Evolutionary conservation across 345 rosid genomes (phyloP).

Genomic region (Salix exigua): DNA sequence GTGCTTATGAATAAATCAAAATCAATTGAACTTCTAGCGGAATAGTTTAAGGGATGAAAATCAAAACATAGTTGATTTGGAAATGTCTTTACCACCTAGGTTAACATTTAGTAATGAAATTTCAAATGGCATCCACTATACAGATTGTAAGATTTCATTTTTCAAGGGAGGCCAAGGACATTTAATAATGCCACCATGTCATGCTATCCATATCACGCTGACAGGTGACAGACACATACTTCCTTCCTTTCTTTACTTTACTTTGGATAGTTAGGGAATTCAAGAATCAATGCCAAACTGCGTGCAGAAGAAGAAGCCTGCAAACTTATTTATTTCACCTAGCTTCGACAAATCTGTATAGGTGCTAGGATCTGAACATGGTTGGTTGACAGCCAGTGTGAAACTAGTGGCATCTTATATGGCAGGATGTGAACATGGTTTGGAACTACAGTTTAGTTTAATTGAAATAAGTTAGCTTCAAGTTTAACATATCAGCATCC

Average conservation of each 20-base stretch:
- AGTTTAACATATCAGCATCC: not conserved
- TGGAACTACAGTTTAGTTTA: not conserved
- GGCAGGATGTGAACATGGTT: not conserved
- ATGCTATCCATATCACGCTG: not conserved
- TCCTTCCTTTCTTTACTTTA: not conserved
- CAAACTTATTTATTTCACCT: not conserved
- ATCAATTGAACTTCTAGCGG: not conserved
- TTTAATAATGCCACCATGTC: not conserved
- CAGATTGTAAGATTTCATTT: not conserved
- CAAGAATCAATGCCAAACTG: not conserved
- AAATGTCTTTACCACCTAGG: not conserved
- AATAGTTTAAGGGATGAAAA: not conserved
- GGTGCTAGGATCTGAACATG: not conserved
- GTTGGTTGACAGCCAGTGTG: not conserved
- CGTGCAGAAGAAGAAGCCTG: not conserved
- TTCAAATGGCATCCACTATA: not conserved
- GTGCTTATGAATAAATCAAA: not conserved
- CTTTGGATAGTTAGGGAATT: not conserved
- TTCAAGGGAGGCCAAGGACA: not conserved
- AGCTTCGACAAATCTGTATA: not conserved
- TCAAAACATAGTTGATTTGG: not conserved
- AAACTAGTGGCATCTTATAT: not conserved
- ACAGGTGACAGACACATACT: not conserved
- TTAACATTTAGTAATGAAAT: not conserved
- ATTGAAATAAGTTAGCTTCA: not conserved